A percentile compares a stretch with the other conserved stretches of the same genome.
Conservation (phyloP, 495 filamentous ascomycete species). For the Sordaria brevicollis region DNA sequence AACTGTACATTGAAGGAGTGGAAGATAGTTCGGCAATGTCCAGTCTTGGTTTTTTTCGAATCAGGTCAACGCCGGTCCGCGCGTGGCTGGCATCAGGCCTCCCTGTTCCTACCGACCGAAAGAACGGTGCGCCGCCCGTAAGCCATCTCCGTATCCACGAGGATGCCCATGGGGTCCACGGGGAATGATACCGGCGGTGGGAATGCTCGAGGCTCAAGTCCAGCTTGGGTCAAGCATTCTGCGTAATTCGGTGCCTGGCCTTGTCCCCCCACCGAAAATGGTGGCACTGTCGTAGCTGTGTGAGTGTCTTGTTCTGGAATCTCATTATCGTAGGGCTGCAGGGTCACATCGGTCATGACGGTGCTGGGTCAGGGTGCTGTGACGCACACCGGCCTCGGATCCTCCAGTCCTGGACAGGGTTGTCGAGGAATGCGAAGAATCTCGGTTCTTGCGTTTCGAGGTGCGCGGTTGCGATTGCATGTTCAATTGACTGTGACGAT, state of each 20-base stretch:
- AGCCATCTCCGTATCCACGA: neutral
- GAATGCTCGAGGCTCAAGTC: neutral
- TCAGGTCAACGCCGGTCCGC: neutral
- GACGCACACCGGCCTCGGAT: neutral
- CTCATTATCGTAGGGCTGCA: neutral
- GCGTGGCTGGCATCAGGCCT: neutral
- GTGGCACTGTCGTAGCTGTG: neutral
- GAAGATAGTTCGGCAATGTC: neutral
- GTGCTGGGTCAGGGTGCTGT: neutral
- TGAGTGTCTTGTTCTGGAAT: neutral
- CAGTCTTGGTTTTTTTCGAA: neutral
- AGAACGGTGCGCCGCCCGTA: neutral
- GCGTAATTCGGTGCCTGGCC: neutral
- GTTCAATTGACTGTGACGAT: neutral
- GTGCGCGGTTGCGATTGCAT: neutral
- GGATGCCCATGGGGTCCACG: neutral
- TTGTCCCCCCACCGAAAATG: neutral
- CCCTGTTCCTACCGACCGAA: neutral
- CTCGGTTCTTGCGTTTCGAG: neutral
- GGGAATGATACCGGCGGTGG: neutral
- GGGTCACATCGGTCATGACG: neutral
- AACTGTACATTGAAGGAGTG: neutral
- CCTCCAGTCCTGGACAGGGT: neutral
- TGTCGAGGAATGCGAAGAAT: neutral
- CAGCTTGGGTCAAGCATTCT: neutral